Evolutionary conservation across 495 filamentous ascomycete genomes (phyloP), one percentile per base, ranked within the genome.

Genomic region (Ramalina peruviana): DNA sequence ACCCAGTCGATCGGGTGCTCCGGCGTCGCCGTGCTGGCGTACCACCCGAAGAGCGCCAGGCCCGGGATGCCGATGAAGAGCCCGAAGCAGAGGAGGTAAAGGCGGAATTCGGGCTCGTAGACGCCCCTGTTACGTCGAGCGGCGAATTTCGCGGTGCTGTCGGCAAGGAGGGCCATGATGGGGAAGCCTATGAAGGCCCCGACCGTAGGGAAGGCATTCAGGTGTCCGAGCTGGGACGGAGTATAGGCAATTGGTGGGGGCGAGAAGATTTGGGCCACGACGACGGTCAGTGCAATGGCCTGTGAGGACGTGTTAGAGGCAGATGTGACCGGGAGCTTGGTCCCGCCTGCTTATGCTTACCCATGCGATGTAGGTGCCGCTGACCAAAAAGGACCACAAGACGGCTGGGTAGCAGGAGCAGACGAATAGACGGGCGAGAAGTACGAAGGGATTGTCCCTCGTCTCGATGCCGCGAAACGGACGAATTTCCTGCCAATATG

Each of bases 41-140:
- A 48, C 46, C 64, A 61, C 16, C 69, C 69, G 44, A 69, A 72
- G 4, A 66, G 64, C 47, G 65, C 68, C 42, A 72, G 65, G 0
- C 67, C 68, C 15, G 66, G 63, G 15, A 67, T 57, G 3, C 60
- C 62, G 5, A 69, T 50, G 4, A 67, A 17, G 6, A 65, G 58
- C 15, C 62, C 65, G 7, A 71, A 58, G 38, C 64, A 55, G 39
- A 72, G 64, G 17, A 75, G 65, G 27, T 74, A 61, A 38, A 78
- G 63, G n/a, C 74, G 66, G 53, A 68, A 71, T 57, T 76, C 74
- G 5, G 74, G 74, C 56, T 77, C 74, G 48, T 70, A 78, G 33
- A 74, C 60, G 19, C 69, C 71, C 13, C 66, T 62, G 54, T 76
- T 75, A 27, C 62, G 62, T 17, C 64, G 59, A 6, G 72, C 65